Percentiles rank a stretch among this genome's conserved stretches.
These are phyloP conservation scores for Cyberlindnera galapagoensis DNA, from an alignment of 805 yeast genomes.

Conservation along the genomic window DNA sequence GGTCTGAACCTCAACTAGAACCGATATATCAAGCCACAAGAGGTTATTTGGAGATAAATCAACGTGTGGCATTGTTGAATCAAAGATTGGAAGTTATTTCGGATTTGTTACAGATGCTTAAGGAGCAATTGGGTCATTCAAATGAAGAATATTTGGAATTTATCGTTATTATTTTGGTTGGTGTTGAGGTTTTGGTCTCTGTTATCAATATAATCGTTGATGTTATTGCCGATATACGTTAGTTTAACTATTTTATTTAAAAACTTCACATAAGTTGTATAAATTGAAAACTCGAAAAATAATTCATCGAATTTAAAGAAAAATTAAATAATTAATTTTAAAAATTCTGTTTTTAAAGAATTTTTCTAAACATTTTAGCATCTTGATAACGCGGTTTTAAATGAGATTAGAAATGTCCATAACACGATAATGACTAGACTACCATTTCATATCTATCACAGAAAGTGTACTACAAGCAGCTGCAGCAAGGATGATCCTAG, in stretches of 20 bases:
- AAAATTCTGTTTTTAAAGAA: too few relatives aligned
- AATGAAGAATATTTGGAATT: constrained; percentile 90
- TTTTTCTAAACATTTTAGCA: too few relatives aligned
- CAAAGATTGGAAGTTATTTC: constrained; percentile 91
- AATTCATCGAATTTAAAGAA: background rate
- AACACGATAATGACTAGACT: too few relatives aligned
- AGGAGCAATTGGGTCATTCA: constrained; percentile 93
- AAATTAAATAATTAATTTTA: constrained; percentile 1
- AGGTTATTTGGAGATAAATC: constrained; percentile 92
- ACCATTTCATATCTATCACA: too few relatives aligned
- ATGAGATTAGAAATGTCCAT: too few relatives aligned
- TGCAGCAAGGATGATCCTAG: too few relatives aligned
- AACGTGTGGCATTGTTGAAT: constrained; percentile 81
- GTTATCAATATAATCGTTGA: constrained; percentile 71
- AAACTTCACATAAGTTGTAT: background rate
- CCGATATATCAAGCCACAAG: constrained; percentile 97
- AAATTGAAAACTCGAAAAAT: too few relatives aligned
- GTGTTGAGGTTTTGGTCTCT: constrained; percentile 87
- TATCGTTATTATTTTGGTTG: constrained; percentile 84
- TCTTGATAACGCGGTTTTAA: too few relatives aligned
- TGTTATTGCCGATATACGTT: constrained; percentile 31
- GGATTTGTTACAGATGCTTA: constrained; percentile 90
- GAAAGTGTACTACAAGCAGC: too few relatives aligned
- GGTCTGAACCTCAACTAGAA: constrained; percentile 97
- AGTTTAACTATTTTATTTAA: background rate